Evolutionary conservation across 179 eudicot genomes (phyloP), one percentile per base, ranked within the genome.

Genomic region (Spinacia oleracea): DNA sequence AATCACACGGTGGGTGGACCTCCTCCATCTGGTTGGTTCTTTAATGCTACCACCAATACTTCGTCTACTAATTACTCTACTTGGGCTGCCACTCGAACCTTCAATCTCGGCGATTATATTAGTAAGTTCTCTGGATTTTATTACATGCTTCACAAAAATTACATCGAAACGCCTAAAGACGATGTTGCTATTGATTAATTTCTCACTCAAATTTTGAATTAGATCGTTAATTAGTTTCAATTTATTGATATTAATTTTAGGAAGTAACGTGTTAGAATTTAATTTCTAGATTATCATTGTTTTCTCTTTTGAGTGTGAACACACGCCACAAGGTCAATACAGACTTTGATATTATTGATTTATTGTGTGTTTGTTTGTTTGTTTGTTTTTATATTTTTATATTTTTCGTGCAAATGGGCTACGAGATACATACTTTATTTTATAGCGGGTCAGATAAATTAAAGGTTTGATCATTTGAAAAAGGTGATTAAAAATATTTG

Each of bases 1-100:
- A 93, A 93, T 42, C 87, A 93, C 86, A 90, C 97, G 18, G 97
- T 93, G 5, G 97, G 93, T 3, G 96, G 84, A 46, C 42, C 74
- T 6, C 78, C 85, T 31, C 42, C 74, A 10, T 77, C 86, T n/a
- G 96, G 96, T 2, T 91, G 97, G 97, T 85, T 89, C 73, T 93
- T 89, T 81, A 79, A 91, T 78, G 46, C 74, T 34, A 74, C 31
- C 65, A 78, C 90, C 64, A 85, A 81, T 71, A 32, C 81, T 73
- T 31, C 92, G 70, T 82, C 91, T 42, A 77, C 88, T 51, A 81
- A 89, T 65, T 93, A 85, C 88, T 76, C 90, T 25, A 50, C 82
- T 27, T 90, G 94, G 93, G 88, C 94, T 27, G 86, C 88, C 23
- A 11, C 68, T 70, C 80, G 72, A 62, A 86, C 90, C 15, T 90